phyloP scores from a whole-genome alignment of 495 filamentous ascomycete species.

The Pseudoneurospora amorphoporcata region DNA sequence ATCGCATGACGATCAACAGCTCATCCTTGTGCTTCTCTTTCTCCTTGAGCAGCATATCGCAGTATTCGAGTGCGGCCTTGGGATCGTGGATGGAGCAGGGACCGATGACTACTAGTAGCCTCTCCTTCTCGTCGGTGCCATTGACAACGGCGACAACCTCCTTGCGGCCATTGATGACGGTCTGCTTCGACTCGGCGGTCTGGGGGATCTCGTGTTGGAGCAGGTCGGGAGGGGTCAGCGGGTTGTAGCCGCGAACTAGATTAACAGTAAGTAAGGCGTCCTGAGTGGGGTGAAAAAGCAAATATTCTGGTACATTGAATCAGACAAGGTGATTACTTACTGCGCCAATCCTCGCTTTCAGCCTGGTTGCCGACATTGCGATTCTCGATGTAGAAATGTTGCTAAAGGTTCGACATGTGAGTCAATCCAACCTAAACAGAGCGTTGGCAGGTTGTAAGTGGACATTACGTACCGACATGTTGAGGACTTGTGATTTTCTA shows the following conservation, averaged over 20 bases:
- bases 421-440: neutral
- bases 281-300: neutral
- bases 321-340: constrained; percentile 37
- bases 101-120: constrained; percentile 86
- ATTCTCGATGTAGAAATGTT: constrained; percentile 77
- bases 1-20: constrained; percentile 91
- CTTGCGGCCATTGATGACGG: constrained; percentile 69
- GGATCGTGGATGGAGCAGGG: constrained; percentile 99
- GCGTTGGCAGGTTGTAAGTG: neutral
- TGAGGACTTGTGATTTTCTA: neutral
- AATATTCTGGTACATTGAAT: neutral
- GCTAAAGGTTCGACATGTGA: constrained; percentile 8
- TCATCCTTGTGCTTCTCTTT: constrained; percentile 87
- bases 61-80: constrained; percentile 84
- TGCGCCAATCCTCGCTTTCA: constrained; percentile 82
- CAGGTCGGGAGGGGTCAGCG: constrained; percentile 83
- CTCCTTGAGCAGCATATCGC: constrained; percentile 65
- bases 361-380: constrained; percentile 74
- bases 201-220: constrained; percentile 91
- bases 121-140: constrained; percentile 60
- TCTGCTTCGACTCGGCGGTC: constrained; percentile 63
- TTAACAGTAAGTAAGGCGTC: constrained; percentile 8
- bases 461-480: neutral
- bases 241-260: constrained; percentile 81
- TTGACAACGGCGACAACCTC: constrained; percentile 76